phyloP scores from a whole-genome alignment of 139 green algal genomes.

The Tetratostichococcus sp. region DNA sequence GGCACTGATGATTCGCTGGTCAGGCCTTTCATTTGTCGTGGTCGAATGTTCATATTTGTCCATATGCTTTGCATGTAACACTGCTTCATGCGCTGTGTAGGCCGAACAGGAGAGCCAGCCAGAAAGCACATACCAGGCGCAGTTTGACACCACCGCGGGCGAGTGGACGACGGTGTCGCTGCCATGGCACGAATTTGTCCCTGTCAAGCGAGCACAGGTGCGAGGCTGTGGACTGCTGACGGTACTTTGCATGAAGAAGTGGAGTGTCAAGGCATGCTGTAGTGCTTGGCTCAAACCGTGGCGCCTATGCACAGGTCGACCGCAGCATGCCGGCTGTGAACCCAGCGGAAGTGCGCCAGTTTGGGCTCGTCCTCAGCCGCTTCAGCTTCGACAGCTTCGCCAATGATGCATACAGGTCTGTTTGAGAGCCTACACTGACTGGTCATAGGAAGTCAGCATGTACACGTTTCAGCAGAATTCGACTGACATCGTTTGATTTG shows the following conservation, averaged over 20 bases:
- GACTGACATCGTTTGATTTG: too few species aligned
- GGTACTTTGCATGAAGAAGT: too few species aligned
- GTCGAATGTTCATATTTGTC: too few species aligned
- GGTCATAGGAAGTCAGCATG: too few species aligned
- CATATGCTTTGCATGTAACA: not conserved
- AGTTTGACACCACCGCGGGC: slow-evolving; percentile 62
- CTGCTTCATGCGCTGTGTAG: too few species aligned
- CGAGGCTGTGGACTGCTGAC: too few species aligned
- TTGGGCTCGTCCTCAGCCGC: slow-evolving; percentile 58
- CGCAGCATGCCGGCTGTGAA: slow-evolving; percentile 52
- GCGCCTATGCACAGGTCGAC: slow-evolving; percentile 22
- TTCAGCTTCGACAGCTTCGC: slow-evolving; percentile 75
- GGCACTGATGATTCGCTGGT: too few species aligned
- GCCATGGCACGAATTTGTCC: slow-evolving; percentile 83
- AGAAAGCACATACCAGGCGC: slow-evolving; percentile 79
- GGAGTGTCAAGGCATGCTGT: too few species aligned
- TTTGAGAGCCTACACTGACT: too few species aligned
- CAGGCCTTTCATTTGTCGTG: too few species aligned
- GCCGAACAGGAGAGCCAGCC: slow-evolving; percentile 56
- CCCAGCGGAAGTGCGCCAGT: slow-evolving; percentile 50
- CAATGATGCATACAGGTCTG: slow-evolving; percentile 57
- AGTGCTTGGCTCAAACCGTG: too few species aligned
- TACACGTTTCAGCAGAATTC: too few species aligned
- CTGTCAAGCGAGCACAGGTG: slow-evolving; percentile 59
- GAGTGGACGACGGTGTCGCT: slow-evolving; percentile 63